Base-by-base conservation (phyloP, 495 filamentous ascomycete species). In the Sporormia fimetaria region DNA sequence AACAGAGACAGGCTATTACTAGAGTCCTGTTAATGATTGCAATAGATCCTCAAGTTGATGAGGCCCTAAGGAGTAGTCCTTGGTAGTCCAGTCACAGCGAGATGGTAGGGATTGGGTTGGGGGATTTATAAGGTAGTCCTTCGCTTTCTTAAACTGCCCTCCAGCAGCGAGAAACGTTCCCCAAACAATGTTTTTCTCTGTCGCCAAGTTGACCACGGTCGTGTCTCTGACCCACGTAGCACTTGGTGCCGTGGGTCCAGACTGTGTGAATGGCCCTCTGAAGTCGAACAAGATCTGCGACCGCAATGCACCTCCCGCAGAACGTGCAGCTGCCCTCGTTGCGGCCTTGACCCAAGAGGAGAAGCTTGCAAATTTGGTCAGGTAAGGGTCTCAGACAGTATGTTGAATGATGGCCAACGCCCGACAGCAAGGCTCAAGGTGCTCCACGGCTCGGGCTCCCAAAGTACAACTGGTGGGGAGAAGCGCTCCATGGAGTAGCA, bases 381-480 rank as follows among this genome's bases (percentile, higher is more conserved):
- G 61, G 35, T 40, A 28, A 1, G 44, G 17, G 14, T 21, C 12
- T 6, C 2, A 9, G 25, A 3, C 11, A 9, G n/a, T 3, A 6
- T 11, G 16, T 14, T 17, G n/a, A 4, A 2, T 26, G 9, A 9
- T 7, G 16, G 25, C 33, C 24, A 21, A 32, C 18, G 22, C 2
- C 11, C 37, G 55, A 52, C 20, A 61, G 60, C 36, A 49, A 47
- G 2, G 28, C 20, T n/a, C 31, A 21, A 5, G 67, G 68, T 0
- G 56, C 49, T 15, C 41, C 52, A 16, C 50, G 64, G 21, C 47
- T 71, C 3, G 68, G 67, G 3, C 44, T 71, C 0, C 55, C 57
- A 0, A 37, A 55, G 0, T 73, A 74, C 44, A 49, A 67, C 21
- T 70, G 67, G 68, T 73, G 69, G 69, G 67, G 61, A 33, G 67